Evolutionary conservation across 2,329 filamentous ascomycete species (phyloP).

Genomic region (Colletotrichum karsti): DNA sequence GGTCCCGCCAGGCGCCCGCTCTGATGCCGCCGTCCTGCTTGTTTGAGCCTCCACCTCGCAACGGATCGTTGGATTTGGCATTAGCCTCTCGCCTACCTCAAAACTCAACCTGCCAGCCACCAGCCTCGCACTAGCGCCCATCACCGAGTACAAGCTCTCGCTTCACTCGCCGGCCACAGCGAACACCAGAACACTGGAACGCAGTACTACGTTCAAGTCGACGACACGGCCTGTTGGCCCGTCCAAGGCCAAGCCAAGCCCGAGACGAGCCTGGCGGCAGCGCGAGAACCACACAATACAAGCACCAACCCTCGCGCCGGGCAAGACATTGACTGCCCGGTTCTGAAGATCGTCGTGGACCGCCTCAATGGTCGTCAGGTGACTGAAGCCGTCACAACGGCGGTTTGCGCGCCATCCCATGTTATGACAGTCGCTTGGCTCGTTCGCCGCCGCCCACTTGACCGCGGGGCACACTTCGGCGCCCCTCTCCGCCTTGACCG

Average conservation of each 20-base stretch:
- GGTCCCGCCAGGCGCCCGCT: constrained; percentile 12
- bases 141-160: not conserved
- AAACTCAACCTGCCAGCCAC: too few relatives aligned
- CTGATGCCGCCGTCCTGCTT: constrained; percentile 19
- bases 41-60: constrained; percentile 22
- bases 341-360: not conserved
- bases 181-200: too few relatives aligned
- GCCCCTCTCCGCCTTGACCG: not conserved
- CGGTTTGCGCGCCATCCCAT: constrained; percentile 5
- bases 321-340: not conserved
- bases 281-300: not conserved
- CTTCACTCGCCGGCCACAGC: not conserved
- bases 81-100: not conserved
- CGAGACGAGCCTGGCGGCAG: not conserved
- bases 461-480: not conserved
- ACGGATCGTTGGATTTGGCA: constrained; percentile 1
- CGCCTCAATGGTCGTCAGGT: not conserved
- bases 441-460: not conserved
- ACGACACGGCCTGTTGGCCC: too few relatives aligned
- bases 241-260: not conserved
- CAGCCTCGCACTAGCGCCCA: constrained; percentile 9
- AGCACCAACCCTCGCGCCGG: not conserved
- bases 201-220: too few relatives aligned
- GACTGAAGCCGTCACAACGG: not conserved
- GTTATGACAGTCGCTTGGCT: not conserved